These are phyloP conservation scores for Solanum lycopersicoides DNA, from an alignment of 257 asterid genomes.

Conservation along the genomic window DNA sequence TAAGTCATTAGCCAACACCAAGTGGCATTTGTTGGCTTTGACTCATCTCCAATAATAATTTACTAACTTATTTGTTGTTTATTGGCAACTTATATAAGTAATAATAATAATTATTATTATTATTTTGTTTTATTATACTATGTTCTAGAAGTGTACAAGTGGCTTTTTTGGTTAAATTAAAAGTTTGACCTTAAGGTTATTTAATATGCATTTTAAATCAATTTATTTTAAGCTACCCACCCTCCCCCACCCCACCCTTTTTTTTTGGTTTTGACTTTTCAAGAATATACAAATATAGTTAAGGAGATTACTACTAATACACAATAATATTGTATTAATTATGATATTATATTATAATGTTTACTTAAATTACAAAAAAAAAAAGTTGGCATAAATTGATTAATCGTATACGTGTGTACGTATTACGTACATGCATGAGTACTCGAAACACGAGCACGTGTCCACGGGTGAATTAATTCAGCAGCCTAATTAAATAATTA, in stretches of 20 bases:
- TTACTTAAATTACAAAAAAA: background rate
- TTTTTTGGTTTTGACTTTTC: background rate
- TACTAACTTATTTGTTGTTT: background rate
- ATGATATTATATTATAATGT: background rate
- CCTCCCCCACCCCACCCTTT: accelerated
- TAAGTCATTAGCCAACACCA: background rate
- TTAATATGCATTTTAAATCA: too few species aligned
- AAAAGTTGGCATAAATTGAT: background rate
- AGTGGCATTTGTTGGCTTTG: background rate
- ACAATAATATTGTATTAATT: background rate
- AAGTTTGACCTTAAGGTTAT: too few species aligned
- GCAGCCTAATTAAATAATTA: background rate
- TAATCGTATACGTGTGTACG: background rate
- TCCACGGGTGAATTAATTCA: slow-evolving; percentile 1
- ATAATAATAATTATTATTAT: too few species aligned
- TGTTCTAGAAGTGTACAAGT: too few species aligned
- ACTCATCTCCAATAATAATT: background rate
- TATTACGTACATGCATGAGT: slow-evolving; percentile 16
- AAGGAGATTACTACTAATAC: background rate
- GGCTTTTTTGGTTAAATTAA: too few species aligned
- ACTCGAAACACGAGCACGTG: slow-evolving; percentile 9
- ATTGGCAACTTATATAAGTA: background rate
- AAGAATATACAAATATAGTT: background rate
- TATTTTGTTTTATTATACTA: too few species aligned
- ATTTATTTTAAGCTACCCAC: too few species aligned